A percentile compares a stretch with the other conserved stretches of the same genome.
Evolutionary conservation across 768 basidiomycete species (phyloP).

Genomic region (Psilocybe cubensis): DNA sequence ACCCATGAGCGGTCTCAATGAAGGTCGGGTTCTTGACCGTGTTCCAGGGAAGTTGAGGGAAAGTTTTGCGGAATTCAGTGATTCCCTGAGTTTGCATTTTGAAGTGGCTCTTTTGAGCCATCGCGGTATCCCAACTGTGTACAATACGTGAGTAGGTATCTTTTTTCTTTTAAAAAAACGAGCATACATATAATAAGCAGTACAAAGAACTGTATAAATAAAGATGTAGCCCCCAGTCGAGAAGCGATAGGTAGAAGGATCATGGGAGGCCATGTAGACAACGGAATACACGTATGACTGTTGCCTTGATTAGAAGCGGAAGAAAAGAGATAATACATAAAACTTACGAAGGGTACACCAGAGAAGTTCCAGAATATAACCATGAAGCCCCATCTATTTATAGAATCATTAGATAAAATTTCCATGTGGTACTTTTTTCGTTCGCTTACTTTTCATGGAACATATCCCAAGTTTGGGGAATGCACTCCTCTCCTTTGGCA

Average conservation of each 20-base stretch:
- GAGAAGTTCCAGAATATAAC: constrained; percentile 98
- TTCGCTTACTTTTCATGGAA: constrained; percentile 86
- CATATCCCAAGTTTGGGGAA: constrained; percentile 99
- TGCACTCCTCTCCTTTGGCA: constrained; percentile 93
- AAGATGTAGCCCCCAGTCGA: constrained; percentile 73
- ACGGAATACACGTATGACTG: constrained; percentile 97
- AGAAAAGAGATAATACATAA: background rate
- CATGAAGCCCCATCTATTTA: constrained; percentile 85
- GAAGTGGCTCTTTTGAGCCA: constrained; percentile 97
- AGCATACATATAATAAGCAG: constrained; percentile 83
- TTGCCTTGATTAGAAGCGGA: constrained; percentile 6
- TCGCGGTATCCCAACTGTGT: constrained; percentile 86
- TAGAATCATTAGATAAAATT: background rate
- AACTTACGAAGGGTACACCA: constrained; percentile 85
- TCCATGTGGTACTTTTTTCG: background rate
- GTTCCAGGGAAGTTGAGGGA: constrained; percentile 90
- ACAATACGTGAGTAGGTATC: constrained; percentile 2
- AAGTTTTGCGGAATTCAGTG: constrained; percentile 82
- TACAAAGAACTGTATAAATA: constrained; percentile 76
- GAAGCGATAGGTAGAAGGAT: constrained; percentile 87
- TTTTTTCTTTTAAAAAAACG: background rate
- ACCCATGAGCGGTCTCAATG: constrained; percentile 96
- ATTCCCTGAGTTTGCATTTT: constrained; percentile 97
- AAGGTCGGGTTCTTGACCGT: constrained; percentile 85
- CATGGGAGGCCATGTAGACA: constrained; percentile 96